These are phyloP conservation scores for Monosporascus sp. DNA, from an alignment of 2,329 filamentous ascomycete species.

Conservation along the genomic window DNA sequence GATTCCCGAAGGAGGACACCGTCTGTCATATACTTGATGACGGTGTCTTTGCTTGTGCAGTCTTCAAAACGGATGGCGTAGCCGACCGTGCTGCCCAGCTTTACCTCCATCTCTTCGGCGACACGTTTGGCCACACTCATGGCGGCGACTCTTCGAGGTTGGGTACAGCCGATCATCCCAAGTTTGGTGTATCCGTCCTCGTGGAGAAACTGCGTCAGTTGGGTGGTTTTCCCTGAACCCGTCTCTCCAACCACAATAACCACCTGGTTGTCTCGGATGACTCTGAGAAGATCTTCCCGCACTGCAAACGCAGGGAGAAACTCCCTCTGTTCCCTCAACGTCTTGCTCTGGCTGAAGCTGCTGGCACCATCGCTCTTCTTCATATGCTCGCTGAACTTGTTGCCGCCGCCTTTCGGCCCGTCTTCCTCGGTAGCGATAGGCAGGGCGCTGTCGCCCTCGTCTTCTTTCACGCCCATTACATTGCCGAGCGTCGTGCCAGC, in stretches of 20 bases:
- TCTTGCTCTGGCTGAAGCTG: conserved; percentile 89
- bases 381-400: conserved; percentile 86
- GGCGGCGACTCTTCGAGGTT: conserved; percentile 90
- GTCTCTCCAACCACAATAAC: conserved; percentile 96
- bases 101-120: conserved; percentile 96
- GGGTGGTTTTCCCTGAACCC: conserved; percentile 95
- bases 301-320: conserved; percentile 95
- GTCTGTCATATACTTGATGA: conserved; percentile 99
- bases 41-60: conserved; percentile 90
- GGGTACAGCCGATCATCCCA: conserved; percentile 94
- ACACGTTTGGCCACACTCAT: conserved; percentile 99
- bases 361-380: conserved; percentile 84
- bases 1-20: conserved; percentile 92
- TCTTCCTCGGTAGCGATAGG: conserved; percentile 71
- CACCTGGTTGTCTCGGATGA: conserved; percentile 95
- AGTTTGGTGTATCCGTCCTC: conserved; percentile 88
- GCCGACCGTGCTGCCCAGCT: conserved; percentile 79
- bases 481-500: conserved; percentile 91
- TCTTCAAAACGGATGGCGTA: conserved; percentile 99
- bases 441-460: conserved; percentile 83
- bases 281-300: conserved; percentile 82
- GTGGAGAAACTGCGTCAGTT: conserved; percentile 91
- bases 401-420: conserved; percentile 53
- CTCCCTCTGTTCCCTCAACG: conserved; percentile 83
- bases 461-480: conserved; percentile 91